phyloP scores from a whole-genome alignment of 371 early-diverging fungal species.

The Smittium culicis region DNA sequence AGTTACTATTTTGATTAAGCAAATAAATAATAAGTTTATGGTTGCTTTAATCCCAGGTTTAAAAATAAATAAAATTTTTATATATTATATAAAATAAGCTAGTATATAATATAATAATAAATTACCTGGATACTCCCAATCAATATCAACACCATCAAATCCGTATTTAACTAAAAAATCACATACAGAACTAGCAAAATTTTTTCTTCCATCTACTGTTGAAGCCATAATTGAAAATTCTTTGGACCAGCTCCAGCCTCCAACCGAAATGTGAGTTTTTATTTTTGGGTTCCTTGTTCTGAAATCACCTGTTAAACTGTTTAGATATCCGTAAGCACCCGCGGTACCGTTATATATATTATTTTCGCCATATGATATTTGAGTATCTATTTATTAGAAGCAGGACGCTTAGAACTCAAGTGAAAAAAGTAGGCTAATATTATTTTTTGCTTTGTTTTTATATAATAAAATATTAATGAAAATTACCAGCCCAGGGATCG shows the following conservation, averaged over 20 bases:
- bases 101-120: constrained; percentile 17
- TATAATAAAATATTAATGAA: constrained; percentile 31
- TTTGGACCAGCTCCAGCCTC: constrained; percentile 80
- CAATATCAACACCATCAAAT: constrained; percentile 42
- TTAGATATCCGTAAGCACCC: constrained; percentile 36
- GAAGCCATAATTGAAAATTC: constrained; percentile 62
- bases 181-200: constrained; percentile 25
- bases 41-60: too few relatives aligned
- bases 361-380: constrained; percentile 41
- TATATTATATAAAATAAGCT: not conserved
- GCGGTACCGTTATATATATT: constrained; percentile 45
- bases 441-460: constrained; percentile 11
- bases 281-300: constrained; percentile 56
- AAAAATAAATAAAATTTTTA: not conserved
- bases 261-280: constrained; percentile 61
- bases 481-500: constrained; percentile 68
- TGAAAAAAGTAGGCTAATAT: not conserved
- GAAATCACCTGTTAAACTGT: constrained; percentile 64
- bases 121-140: constrained; percentile 71
- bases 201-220: constrained; percentile 13
- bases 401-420: not conserved
- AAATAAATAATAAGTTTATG: too few relatives aligned
- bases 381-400: too few relatives aligned
- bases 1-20: too few relatives aligned
- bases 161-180: constrained; percentile 20